Evolutionary conservation across 31 red algal species (phyloP).

Genomic region (Porphyra umbilicalis): DNA sequence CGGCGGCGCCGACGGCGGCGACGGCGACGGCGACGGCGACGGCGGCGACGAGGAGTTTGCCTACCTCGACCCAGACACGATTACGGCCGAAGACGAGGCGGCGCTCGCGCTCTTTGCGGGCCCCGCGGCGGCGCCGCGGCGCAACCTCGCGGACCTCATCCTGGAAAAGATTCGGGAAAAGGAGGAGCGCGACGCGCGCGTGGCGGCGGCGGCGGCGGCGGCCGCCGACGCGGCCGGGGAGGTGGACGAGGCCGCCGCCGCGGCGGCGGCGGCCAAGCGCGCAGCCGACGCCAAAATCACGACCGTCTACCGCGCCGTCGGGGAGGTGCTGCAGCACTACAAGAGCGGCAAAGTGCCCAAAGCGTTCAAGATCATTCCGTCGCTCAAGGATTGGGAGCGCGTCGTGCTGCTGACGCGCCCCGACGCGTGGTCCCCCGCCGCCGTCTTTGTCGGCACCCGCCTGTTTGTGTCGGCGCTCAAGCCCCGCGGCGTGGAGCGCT

Average conservation of each 20-base stretch:
- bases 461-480: constrained; percentile 77
- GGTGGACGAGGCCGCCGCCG: background rate
- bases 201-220: constrained; percentile 44
- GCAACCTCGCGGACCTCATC: constrained; percentile 75
- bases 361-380: constrained; percentile 92
- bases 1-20: background rate
- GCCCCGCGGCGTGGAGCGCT: constrained; percentile 53
- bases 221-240: constrained; percentile 17
- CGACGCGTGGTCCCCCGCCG: constrained; percentile 82
- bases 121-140: background rate
- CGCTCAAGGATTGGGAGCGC: constrained; percentile 79
- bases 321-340: constrained; percentile 86
- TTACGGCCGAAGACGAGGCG: constrained; percentile 81
- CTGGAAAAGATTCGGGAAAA: constrained; percentile 75
- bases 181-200: constrained; percentile 56
- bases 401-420: constrained; percentile 82
- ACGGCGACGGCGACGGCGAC: background rate
- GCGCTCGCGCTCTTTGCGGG: constrained; percentile 61
- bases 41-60: constrained; percentile 27
- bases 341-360: constrained; percentile 91
- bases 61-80: constrained; percentile 55
- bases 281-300: constrained; percentile 51
- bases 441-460: constrained; percentile 76
- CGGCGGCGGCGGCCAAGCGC: background rate
- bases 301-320: constrained; percentile 74